Conservation (phyloP, 2,329 filamentous ascomycete species). For the Paecilomyces variotii region DNA sequence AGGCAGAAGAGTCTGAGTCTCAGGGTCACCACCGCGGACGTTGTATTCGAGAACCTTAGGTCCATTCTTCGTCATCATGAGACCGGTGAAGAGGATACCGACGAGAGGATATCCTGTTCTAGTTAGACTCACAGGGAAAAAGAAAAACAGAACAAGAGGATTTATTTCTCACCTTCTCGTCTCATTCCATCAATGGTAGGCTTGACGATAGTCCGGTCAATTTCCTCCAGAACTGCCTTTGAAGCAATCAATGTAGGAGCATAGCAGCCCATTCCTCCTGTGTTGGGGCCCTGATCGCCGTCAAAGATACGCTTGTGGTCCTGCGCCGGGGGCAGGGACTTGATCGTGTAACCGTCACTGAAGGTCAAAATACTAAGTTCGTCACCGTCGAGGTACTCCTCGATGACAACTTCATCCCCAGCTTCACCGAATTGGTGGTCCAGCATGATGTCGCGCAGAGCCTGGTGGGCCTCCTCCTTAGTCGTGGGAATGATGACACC, state of each 20-base stretch:
- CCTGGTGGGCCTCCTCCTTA: conserved; percentile 73
- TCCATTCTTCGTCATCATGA: conserved; percentile 80
- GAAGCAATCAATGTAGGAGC: conserved; percentile 78
- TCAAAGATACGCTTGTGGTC: conserved; percentile 96
- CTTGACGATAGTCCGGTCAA: conserved; percentile 76
- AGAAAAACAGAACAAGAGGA: conserved; percentile 58
- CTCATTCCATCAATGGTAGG: conserved; percentile 86
- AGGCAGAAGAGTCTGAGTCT: conserved; percentile 78
- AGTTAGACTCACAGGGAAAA: conserved; percentile 1
- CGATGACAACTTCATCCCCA: conserved; percentile 86
- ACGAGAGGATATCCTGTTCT: conserved; percentile 33
- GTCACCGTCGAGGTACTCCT: conserved; percentile 85
- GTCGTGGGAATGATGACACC: conserved; percentile 82
- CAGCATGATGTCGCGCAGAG: conserved; percentile 84
- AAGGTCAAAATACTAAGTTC: conserved; percentile 89
- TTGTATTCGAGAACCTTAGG: conserved; percentile 88
- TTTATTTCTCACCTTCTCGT: conserved; percentile 61
- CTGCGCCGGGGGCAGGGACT: conserved; percentile 80
- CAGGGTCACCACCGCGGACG: conserved; percentile 84
- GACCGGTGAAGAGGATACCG: conserved; percentile 49
- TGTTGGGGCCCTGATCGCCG: conserved; percentile 84
- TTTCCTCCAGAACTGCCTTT: conserved; percentile 63
- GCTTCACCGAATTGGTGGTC: conserved; percentile 78
- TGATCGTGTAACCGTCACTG: conserved; percentile 78
- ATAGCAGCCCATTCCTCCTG: conserved; percentile 96